phyloP scores from a whole-genome alignment of 2,329 filamentous ascomycete species.

The Cladosporium phlei region DNA sequence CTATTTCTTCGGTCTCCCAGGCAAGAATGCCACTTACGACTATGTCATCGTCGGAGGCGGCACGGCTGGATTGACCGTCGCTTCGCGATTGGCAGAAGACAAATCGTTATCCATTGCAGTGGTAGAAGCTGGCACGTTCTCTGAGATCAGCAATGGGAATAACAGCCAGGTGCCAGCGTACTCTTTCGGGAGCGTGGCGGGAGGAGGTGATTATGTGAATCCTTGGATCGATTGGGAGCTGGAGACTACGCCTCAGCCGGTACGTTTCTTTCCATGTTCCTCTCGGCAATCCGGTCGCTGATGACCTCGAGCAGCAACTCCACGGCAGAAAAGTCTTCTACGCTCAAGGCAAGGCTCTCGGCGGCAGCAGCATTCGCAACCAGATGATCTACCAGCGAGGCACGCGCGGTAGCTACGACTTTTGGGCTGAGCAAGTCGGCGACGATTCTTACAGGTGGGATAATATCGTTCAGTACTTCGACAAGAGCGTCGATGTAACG shows the following conservation, averaged over 20 bases:
- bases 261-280: not conserved
- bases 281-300: not conserved
- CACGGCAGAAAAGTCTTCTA: slow-evolving; percentile 22
- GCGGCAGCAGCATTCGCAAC: slow-evolving; percentile 25
- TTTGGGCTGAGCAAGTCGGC: slow-evolving; percentile 33
- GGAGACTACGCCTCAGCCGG: slow-evolving; percentile 23
- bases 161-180: slow-evolving; percentile 26
- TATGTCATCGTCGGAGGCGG: slow-evolving; percentile 27
- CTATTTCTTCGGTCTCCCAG: slow-evolving; percentile 19
- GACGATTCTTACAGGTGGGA: slow-evolving; percentile 31
- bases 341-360: slow-evolving; percentile 26
- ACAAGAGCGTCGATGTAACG: slow-evolving; percentile 23
- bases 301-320: slow-evolving; percentile 11
- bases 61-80: slow-evolving; percentile 25
- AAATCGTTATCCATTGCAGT: slow-evolving; percentile 24
- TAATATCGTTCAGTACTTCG: slow-evolving; percentile 26
- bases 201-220: slow-evolving; percentile 16
- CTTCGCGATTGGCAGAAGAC: slow-evolving; percentile 23
- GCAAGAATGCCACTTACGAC: slow-evolving; percentile 20
- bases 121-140: slow-evolving; percentile 30
- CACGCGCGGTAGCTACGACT: slow-evolving; percentile 29
- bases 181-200: slow-evolving; percentile 17
- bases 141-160: slow-evolving; percentile 29
- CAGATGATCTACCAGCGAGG: slow-evolving; percentile 28
- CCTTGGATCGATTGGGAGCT: slow-evolving; percentile 29